phyloP scores from a whole-genome alignment of 2,329 filamentous ascomycete species.

The Eutypella sp. region DNA sequence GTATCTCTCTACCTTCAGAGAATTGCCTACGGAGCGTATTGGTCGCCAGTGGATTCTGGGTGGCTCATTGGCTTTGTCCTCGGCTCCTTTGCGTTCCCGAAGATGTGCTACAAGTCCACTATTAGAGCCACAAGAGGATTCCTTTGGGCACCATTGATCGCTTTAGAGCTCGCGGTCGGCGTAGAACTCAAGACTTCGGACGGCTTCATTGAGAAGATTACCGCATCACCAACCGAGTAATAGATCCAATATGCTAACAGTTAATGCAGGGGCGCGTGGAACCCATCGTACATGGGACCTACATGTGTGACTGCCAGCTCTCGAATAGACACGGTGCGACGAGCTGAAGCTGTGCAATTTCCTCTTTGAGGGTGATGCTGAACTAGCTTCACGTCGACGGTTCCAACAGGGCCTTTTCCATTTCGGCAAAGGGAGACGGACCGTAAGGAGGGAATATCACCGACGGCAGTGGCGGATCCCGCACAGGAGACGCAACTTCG shows the following conservation, averaged over 20 bases:
- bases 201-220: neutral
- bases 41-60: too few relatives aligned
- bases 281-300: neutral
- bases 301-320: neutral
- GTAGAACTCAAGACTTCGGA: neutral
- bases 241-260: neutral
- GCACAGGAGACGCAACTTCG: neutral
- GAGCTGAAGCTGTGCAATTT: neutral
- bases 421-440: neutral
- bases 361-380: neutral
- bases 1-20: too few relatives aligned
- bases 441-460: neutral
- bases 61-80: too few relatives aligned
- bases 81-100: too few relatives aligned
- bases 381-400: neutral
- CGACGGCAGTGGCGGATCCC: neutral
- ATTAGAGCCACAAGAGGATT: too few relatives aligned
- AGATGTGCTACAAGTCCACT: too few relatives aligned
- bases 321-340: neutral
- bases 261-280: neutral
- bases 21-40: too few relatives aligned
- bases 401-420: neutral
- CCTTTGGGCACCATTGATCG: too few relatives aligned
- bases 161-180: neutral
- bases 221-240: neutral